Base-by-base conservation (phyloP, 257 asterid genomes). In the Scutellaria minor region DNA sequence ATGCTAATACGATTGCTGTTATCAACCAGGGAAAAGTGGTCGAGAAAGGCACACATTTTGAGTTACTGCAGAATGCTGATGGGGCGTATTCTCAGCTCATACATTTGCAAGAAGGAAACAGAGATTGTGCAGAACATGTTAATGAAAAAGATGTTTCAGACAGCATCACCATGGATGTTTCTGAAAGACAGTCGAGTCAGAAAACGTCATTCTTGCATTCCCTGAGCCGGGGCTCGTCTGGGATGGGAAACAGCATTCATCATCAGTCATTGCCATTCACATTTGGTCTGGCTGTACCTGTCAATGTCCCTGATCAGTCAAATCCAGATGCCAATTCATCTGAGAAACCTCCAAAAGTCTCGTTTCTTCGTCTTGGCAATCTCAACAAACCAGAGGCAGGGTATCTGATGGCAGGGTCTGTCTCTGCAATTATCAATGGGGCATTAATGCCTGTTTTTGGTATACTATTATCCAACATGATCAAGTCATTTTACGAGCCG, bases 331-430 rank as follows among this genome's bases (percentile, higher is more conserved):
- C 3, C 1, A 7, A 52, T 12, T 47, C 15, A 31, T 50, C 75
- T 24, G 80, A 84, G 56, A 78, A 71, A 20, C 79, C 80, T 18
- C 81, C 79, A 5, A 67, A 80, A 60, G 82, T 76, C 66, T 76
- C 86, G 3, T 9, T 88, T 5, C 69, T 78, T 35, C 91, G 94
- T 5, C 84, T 88, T 9, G 88, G 81, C 52, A 44, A 62, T 59
- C 71, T 85, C 14, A 85, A 84, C 66, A 83, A 85, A 78, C 85
- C 94, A 2, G 89, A 88, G 77, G 6, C 80, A 41, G 89, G 91
- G 4, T 73, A 76, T 10, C 78, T 88, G 13, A 22, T 80, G 31
- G 71, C 56, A 9, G 93, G 89, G 56, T 68, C 85, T 14, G 1
- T 83, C 53, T 35, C 74, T 46, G 88, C 91, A n/a, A 48, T 73